Evolutionary conservation across 768 basidiomycete species (phyloP), one percentile per base, ranked within the genome.

Genomic region (Lactifluus hygrophoroides): DNA sequence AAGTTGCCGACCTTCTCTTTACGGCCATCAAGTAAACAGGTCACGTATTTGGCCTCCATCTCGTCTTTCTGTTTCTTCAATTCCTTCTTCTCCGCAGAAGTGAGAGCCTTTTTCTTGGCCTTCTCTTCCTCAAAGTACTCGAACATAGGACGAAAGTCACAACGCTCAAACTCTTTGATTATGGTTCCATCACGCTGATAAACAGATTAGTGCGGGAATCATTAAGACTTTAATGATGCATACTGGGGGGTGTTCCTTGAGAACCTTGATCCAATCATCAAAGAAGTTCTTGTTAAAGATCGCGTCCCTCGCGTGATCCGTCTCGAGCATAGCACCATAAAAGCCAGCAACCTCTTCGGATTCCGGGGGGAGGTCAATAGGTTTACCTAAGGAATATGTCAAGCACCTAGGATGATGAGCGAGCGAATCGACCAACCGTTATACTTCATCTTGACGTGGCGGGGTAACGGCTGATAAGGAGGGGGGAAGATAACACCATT

Each of bases 1-100:
- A 98, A 98, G 74, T 98, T 99, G 38, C 96, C 96, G 48, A 97
- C 83, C 71, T 97, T 98, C 76, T 99, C 96, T 74, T 93, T 95
- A 53, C 94, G 85, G 13, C 95, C 95, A 67, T 99, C 93, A 34
- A 99, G 81, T n/a, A 85, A 68, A 72, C 95, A 97, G 25, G 80
- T 80, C 21, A 81, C 83, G 71, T 94, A 97, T 62, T 86, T 88
- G 49, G 82, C 83, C 72, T 98, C 96, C 59, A 85, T 67, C 28
- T 82, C 81, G 54, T 97, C 94, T 70, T 86, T 91, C 55, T 78
- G 80, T 65, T 86, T 88, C 77, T 97, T 97, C 44, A 84, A 70
- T 59, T 83, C 86, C 71, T 97, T 97, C 80, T 97, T 98, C 72
- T 95, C 90, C 6, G 88, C 85, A 5, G 80, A 55, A 28, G 85